Percentiles rank a stretch among this genome's conserved stretches.
These are phyloP conservation scores for Metarhizium anisopliae DNA, from an alignment of 2,329 filamentous ascomycete genomes.

Conservation along the genomic window DNA sequence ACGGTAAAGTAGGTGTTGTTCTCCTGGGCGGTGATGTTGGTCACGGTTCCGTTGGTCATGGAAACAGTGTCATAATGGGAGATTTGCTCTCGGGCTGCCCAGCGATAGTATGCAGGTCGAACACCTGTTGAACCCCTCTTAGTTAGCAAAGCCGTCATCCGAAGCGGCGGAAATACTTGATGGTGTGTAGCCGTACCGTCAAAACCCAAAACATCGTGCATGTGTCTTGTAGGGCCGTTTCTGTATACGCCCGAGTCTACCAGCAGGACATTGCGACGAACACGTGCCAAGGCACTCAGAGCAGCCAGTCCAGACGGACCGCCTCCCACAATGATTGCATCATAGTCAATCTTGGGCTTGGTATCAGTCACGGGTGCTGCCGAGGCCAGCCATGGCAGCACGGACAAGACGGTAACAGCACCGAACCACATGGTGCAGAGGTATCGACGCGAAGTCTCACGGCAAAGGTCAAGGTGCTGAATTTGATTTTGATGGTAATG, in stretches of 20 bases:
- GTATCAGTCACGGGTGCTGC: conserved; percentile 8
- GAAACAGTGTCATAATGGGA: conserved; percentile 38
- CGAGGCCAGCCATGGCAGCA: conserved; percentile 9
- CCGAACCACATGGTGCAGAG: conserved; percentile 9
- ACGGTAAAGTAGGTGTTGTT: conserved; percentile 38
- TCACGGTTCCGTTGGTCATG: conserved; percentile 44
- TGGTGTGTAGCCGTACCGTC: conserved; percentile 34
- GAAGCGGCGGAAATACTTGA: not conserved
- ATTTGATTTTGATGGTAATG: too few relatives aligned
- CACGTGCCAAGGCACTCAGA: conserved; percentile 49
- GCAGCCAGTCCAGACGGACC: conserved; percentile 46
- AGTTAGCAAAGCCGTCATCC: conserved; percentile 5
- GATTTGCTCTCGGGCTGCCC: conserved; percentile 43
- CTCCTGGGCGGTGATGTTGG: conserved; percentile 26
- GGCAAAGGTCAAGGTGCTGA: too few relatives aligned
- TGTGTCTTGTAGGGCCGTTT: conserved; percentile 45
- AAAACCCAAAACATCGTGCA: conserved; percentile 53
- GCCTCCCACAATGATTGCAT: conserved; percentile 49
- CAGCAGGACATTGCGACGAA: conserved; percentile 43
- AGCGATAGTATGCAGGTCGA: conserved; percentile 44
- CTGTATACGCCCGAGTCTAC: conserved; percentile 52
- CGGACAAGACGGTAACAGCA: conserved; percentile 5
- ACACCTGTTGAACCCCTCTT: conserved; percentile 31
- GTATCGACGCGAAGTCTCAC: not conserved
- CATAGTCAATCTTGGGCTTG: conserved; percentile 26